These are phyloP conservation scores for Colletotrichum higginsianum DNA, from an alignment of 2,329 filamentous ascomycete genomes.

Conservation along the genomic window DNA sequence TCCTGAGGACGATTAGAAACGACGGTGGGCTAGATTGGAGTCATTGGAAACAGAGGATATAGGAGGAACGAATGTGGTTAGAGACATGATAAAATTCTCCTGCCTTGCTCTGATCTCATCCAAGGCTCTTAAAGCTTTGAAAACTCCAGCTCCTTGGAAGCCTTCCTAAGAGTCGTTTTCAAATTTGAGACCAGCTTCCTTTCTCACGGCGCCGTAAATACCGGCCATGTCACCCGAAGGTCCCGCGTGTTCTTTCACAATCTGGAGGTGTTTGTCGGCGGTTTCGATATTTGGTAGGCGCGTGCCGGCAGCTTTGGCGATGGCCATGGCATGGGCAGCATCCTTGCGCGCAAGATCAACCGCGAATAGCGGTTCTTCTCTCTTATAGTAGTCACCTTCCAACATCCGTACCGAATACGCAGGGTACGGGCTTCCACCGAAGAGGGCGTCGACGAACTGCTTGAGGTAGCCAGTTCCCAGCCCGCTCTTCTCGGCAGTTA, in stretches of 20 bases:
- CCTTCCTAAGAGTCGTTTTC: constrained; percentile 67
- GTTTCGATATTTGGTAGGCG: constrained; percentile 76
- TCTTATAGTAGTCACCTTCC: constrained; percentile 81
- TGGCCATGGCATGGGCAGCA: constrained; percentile 77
- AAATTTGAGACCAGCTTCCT: constrained; percentile 81
- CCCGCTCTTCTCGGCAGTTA: constrained; percentile 84
- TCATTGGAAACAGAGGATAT: not conserved
- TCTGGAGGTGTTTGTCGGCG: constrained; percentile 77
- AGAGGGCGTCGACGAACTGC: constrained; percentile 79
- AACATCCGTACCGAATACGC: constrained; percentile 84
- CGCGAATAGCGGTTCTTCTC: constrained; percentile 84
- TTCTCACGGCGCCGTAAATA: constrained; percentile 85
- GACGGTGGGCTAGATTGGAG: not conserved
- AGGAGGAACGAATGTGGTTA: not conserved
- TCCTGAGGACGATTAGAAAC: not conserved
- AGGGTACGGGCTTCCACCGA: constrained; percentile 78
- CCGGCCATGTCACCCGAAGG: constrained; percentile 83
- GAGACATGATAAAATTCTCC: not conserved
- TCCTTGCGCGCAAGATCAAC: constrained; percentile 90
- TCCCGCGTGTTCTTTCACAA: constrained; percentile 78
- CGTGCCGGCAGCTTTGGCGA: constrained; percentile 76
- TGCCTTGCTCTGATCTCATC: not conserved
- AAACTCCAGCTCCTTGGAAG: not conserved
- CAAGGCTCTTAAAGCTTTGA: too few species aligned
- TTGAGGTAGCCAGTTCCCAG: constrained; percentile 80